Evolutionary conservation across 768 basidiomycete genomes (phyloP).

Genomic region (Hysterangium stoloniferum): DNA sequence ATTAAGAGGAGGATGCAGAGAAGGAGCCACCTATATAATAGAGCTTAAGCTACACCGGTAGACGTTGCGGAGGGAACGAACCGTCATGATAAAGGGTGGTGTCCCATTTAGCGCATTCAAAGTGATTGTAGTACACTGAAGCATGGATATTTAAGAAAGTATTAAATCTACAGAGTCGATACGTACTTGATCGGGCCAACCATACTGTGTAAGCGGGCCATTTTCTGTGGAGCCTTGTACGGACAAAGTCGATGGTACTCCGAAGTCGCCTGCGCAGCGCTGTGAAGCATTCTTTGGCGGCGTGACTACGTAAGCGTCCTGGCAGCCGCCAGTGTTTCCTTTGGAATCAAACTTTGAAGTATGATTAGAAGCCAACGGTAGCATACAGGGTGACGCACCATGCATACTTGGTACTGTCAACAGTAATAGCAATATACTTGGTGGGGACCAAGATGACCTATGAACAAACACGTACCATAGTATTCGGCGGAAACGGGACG

Average conservation of each 20-base stretch:
- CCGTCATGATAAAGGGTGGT: slow-evolving; percentile 1
- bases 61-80: background rate
- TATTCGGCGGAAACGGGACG: background rate
- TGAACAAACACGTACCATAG: background rate
- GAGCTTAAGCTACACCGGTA: background rate
- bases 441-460: too few relatives aligned
- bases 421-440: background rate
- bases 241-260: background rate
- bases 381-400: background rate
- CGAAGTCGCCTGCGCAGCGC: background rate
- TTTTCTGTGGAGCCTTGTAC: background rate
- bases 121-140: background rate
- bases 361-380: background rate
- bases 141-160: background rate
- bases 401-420: slow-evolving; percentile 5
- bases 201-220: slow-evolving; percentile 5
- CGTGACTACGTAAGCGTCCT: background rate
- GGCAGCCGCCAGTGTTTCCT: background rate
- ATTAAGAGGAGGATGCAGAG: background rate
- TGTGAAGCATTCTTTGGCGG: background rate
- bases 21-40: background rate
- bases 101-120: background rate
- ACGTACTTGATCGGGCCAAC: slow-evolving; percentile 5
- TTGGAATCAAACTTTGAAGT: background rate
- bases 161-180: background rate